phyloP scores from a whole-genome alignment of 176 grass and related monocot genomes.

The Juncus effusus region DNA sequence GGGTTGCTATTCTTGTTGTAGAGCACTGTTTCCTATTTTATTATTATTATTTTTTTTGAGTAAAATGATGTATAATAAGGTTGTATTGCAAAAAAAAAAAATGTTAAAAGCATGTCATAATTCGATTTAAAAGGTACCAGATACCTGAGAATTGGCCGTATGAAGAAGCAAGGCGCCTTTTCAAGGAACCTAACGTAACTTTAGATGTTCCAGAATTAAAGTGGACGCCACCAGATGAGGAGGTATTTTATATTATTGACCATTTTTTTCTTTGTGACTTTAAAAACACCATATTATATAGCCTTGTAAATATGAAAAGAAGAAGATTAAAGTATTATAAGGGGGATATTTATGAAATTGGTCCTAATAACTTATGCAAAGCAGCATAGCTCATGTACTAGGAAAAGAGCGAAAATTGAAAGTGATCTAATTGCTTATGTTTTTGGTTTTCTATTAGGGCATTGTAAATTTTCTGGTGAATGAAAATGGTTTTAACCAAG shows the following conservation, averaged over 20 bases:
- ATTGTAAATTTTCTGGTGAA: conserved; percentile 45
- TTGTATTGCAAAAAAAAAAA: too few relatives aligned
- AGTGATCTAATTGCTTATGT: not conserved
- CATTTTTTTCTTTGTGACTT: not conserved
- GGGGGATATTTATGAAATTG: not conserved
- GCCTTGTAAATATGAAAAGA: too few relatives aligned
- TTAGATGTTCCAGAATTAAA: conserved; percentile 45
- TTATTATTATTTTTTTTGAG: too few relatives aligned
- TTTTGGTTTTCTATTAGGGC: conserved; percentile 25
- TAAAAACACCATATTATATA: too few relatives aligned
- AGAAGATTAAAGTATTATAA: too few relatives aligned
- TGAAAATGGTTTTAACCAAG: conserved; percentile 55
- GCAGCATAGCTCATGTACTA: not conserved
- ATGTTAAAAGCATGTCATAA: too few relatives aligned
- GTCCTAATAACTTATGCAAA: not conserved
- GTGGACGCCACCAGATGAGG: conserved; percentile 48
- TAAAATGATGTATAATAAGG: too few relatives aligned
- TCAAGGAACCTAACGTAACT: conserved; percentile 48
- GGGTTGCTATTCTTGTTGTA: too few relatives aligned
- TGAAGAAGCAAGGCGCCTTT: conserved; percentile 46
- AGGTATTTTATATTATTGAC: conserved; percentile 30
- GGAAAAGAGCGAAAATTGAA: not conserved
- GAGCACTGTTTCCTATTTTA: too few relatives aligned
- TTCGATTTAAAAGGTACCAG: conserved; percentile 38
- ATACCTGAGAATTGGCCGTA: conserved; percentile 58